These are phyloP conservation scores for Pichia sp. DNA, from an alignment of 1,139 yeast species.

Conservation along the genomic window DNA sequence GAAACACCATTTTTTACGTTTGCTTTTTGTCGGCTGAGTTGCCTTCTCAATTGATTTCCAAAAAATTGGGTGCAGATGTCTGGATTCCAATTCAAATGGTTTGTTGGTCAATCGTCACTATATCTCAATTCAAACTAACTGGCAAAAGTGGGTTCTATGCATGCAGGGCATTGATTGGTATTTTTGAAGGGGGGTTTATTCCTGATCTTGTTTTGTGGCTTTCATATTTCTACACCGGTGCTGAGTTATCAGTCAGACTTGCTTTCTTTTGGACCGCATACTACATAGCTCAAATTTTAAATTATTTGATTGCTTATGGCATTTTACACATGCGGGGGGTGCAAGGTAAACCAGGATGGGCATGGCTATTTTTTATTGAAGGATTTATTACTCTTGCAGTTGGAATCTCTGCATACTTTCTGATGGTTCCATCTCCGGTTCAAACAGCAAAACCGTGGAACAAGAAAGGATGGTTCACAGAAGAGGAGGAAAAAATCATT, in stretches of 20 bases:
- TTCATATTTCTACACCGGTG: slow-evolving; percentile 45
- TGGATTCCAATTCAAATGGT: slow-evolving; percentile 47
- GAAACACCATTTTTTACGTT: slow-evolving; percentile 37
- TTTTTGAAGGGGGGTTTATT: slow-evolving; percentile 49
- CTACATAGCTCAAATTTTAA: slow-evolving; percentile 32
- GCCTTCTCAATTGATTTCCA: slow-evolving; percentile 47
- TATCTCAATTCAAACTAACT: slow-evolving; percentile 35
- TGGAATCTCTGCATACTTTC: slow-evolving; percentile 43
- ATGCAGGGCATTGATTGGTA: slow-evolving; percentile 40
- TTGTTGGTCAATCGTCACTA: slow-evolving; percentile 44
- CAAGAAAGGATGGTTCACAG: slow-evolving; percentile 51
- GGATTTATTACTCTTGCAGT: slow-evolving; percentile 48
- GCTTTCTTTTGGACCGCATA: slow-evolving; percentile 43
- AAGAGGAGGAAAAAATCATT: slow-evolving; percentile 51
- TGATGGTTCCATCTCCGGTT: slow-evolving; percentile 53
- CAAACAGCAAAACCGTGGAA: slow-evolving; percentile 44
- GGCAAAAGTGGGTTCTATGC: slow-evolving; percentile 31
- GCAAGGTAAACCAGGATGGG: slow-evolving; percentile 44
- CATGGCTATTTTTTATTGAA: slow-evolving; percentile 58
- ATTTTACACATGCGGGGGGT: slow-evolving; percentile 35
- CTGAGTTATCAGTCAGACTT: slow-evolving; percentile 41
- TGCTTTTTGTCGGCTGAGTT: slow-evolving; percentile 44
- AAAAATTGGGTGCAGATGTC: slow-evolving; percentile 43
- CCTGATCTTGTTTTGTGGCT: slow-evolving; percentile 49
- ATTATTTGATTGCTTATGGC: slow-evolving; percentile 39